Evolutionary conservation across 176 grass and related monocot species (phyloP).

Genomic region (Musa itinerans): DNA sequence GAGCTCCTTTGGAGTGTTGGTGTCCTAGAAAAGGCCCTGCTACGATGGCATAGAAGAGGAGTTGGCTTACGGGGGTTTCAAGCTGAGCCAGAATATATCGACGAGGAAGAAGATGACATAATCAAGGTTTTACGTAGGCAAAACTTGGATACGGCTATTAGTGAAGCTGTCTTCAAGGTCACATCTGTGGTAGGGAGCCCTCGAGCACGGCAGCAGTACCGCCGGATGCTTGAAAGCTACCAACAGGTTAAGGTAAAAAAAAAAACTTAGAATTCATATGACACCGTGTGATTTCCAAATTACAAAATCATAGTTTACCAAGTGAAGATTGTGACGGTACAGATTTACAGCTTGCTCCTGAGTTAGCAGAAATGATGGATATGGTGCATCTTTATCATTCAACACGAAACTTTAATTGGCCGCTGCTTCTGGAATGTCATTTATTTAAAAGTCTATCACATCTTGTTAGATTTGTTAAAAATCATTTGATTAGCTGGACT

Average conservation of each 20-base stretch:
- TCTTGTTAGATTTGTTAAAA: background rate
- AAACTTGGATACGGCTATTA: conserved; percentile 61
- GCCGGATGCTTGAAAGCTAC: conserved; percentile 61
- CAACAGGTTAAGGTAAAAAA: conserved; percentile 46
- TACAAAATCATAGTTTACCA: background rate
- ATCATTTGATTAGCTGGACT: too few relatives aligned
- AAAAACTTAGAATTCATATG: background rate
- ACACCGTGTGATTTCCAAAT: background rate
- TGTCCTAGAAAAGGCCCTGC: conserved; percentile 64
- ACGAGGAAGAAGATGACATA: conserved; percentile 52
- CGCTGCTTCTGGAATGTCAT: background rate
- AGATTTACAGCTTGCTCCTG: background rate
- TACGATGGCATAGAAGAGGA: conserved; percentile 59
- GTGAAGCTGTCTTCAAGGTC: conserved; percentile 67
- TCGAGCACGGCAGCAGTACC: conserved; percentile 58
- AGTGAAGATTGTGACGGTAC: background rate
- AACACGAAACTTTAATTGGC: background rate
- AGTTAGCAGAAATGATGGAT: background rate
- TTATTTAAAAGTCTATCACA: background rate
- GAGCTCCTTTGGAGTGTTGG: conserved; percentile 47
- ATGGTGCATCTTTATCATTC: background rate
- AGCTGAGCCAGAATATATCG: conserved; percentile 34
- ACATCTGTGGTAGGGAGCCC: conserved; percentile 31
- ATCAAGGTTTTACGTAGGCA: conserved; percentile 54
- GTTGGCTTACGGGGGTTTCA: conserved; percentile 57